phyloP scores from a whole-genome alignment of 805 yeast species.

The Cyberlindnera mycetangii region DNA sequence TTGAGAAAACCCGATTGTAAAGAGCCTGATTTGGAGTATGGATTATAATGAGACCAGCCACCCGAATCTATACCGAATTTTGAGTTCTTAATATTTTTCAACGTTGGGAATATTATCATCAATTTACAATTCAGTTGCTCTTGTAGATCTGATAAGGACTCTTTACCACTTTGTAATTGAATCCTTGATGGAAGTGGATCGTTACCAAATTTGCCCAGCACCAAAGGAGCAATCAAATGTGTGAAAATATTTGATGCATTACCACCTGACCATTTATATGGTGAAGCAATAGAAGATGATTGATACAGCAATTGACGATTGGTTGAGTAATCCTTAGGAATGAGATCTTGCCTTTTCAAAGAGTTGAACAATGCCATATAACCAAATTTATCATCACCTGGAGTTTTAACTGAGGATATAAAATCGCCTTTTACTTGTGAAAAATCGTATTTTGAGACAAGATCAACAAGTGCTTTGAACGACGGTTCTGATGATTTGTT shows the following conservation, averaged over 20 bases:
- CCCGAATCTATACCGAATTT: constrained; percentile 48
- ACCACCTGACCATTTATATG: constrained; percentile 8
- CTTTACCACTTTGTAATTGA: constrained; percentile 16
- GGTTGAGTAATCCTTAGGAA: constrained; percentile 8
- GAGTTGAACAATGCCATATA: constrained; percentile 23
- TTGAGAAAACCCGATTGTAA: constrained; percentile 41
- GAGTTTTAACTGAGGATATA: constrained; percentile 1
- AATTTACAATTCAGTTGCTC: constrained; percentile 31
- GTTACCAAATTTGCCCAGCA: constrained; percentile 12
- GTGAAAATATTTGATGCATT: constrained; percentile 24
- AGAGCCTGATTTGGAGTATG: constrained; percentile 23
- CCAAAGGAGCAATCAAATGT: constrained; percentile 24
- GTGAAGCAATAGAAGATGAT: constrained; percentile 31
- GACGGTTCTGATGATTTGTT: constrained; percentile 8
- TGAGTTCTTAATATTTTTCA: constrained; percentile 36
- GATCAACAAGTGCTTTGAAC: neutral
- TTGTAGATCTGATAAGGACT: constrained; percentile 26
- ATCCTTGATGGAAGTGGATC: constrained; percentile 1
- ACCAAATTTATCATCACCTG: constrained; percentile 25
- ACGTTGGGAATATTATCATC: constrained; percentile 44
- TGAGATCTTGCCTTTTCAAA: constrained; percentile 15
- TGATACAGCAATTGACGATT: constrained; percentile 31
- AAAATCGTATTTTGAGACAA: constrained; percentile 38
- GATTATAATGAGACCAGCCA: constrained; percentile 45
- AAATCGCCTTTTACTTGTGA: constrained; percentile 15